Evolutionary conservation across 768 basidiomycete genomes (phyloP), one percentile per base, ranked within the genome.

Genomic region (Hygrophorus russula): DNA sequence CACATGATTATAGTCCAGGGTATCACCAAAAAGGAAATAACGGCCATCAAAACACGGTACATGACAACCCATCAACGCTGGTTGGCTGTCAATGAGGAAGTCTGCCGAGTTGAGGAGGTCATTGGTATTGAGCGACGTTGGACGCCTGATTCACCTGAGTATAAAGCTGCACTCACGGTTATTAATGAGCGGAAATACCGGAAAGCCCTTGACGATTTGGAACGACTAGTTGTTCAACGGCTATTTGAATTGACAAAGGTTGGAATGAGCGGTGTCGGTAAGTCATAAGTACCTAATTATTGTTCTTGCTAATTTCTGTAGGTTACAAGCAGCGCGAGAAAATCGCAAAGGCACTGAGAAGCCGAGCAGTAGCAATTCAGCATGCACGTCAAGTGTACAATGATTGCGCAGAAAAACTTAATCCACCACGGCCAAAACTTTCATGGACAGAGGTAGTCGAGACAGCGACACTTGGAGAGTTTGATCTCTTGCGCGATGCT

Each of bases 321-420:
- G 66, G 59, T 0, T 67, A 67, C 44, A 59, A 59, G 33, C 46
- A 63, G 43, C 52, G 57, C 1, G 52, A 53, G 8, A 52, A 62
- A 39, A 64, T 68, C 14, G 58, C 56, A 0, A 61, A 66, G 46
- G 58, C 60, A 2, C 45, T 66, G 1, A 52, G 57, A 41, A 45
- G 45, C 4, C 47, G 59, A 5, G 57, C 59, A 1, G 46, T 54
- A 31, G 60, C 66, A 1, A 63, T 68, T 34, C 47, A 42, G 31
- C 53, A 36, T 15, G 61, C 64, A 0, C 49, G 66, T 1, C 42
- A 54, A 0, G 39, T 35, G 20, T 67, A 65, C 50, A 67, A 68
- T 33, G 33, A 32, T 10, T 48, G 50, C 5, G 64, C 60, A 0
- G n/a, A 32, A 2, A 10, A 20, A 10, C 47, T 59, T 2, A 38